Percentiles rank a stretch among this genome's conserved stretches.
Evolutionary conservation across 768 basidiomycete species (phyloP).

Genomic region (Myochromella boudieri): DNA sequence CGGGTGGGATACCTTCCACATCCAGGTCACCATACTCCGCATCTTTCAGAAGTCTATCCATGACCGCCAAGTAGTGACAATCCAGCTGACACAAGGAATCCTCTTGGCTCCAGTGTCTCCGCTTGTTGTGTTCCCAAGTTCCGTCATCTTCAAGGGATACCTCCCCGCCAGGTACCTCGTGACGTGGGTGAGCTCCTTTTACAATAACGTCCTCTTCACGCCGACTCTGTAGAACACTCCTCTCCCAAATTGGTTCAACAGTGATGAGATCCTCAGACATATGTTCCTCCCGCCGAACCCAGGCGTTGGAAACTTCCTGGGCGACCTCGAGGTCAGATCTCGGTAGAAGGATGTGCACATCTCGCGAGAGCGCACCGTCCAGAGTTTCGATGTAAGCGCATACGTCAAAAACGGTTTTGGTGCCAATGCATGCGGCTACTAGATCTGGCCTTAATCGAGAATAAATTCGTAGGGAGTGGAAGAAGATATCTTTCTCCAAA

Average conservation of each 20-base stretch:
- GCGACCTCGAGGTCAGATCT: constrained; percentile 35
- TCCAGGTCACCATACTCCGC: constrained; percentile 9
- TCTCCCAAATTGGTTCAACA: constrained; percentile 29
- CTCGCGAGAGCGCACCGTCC: constrained; percentile 31
- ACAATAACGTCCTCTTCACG: constrained; percentile 18
- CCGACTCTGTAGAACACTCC: constrained; percentile 15
- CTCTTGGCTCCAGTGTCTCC: constrained; percentile 24
- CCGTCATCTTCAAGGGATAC: constrained; percentile 12
- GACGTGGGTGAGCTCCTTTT: constrained; percentile 6
- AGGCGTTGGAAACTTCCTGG: constrained; percentile 49
- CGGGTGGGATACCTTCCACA: constrained; percentile 12
- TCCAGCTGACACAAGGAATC: constrained; percentile 19
- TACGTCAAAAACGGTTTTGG: constrained; percentile 68
- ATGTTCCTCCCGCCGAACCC: constrained; percentile 49
- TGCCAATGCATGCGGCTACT: constrained; percentile 64
- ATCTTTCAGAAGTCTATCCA: constrained; percentile 26
- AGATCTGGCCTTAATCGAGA: constrained; percentile 79
- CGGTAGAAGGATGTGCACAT: constrained; percentile 5
- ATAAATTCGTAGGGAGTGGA: constrained; percentile 62
- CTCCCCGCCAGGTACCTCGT: constrained; percentile 4
- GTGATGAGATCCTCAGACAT: constrained; percentile 30
- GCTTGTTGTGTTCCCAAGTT: constrained; percentile 21
- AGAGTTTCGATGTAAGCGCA: constrained; percentile 63
- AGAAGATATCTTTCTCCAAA: constrained; percentile 70
- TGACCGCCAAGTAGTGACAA: constrained; percentile 22